Evolutionary conservation across 352 stramenopile species (phyloP).

Genomic region (Phytopythium mirpurense): DNA sequence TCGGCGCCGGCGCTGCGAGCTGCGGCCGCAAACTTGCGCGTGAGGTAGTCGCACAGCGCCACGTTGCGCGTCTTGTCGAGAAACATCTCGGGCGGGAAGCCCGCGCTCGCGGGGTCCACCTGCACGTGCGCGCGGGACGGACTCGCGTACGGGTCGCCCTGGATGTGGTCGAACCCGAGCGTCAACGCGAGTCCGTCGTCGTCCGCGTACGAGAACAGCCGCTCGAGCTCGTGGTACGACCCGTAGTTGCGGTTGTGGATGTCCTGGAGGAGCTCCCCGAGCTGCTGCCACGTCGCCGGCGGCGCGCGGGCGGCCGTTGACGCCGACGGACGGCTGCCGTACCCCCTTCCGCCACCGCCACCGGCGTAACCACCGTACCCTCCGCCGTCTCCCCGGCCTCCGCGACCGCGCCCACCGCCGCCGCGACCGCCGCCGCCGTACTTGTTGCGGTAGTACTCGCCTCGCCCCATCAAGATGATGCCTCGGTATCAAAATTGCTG

Average conservation of each 20-base stretch:
- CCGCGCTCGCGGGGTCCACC: constrained; percentile 58
- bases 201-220: constrained; percentile 32
- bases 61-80: constrained; percentile 74
- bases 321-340: constrained; percentile 11
- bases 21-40: constrained; percentile 72
- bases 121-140: constrained; percentile 92
- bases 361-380: constrained; percentile 15
- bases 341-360: constrained; percentile 9
- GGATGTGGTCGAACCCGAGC: constrained; percentile 91
- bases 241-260: constrained; percentile 83
- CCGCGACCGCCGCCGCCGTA: constrained; percentile 57
- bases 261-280: constrained; percentile 39
- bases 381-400: constrained; percentile 16
- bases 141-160: constrained; percentile 94
- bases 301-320: constrained; percentile 6
- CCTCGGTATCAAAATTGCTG: too few species aligned
- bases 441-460: constrained; percentile 90
- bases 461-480: constrained; percentile 79
- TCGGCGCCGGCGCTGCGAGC: constrained; percentile 49
- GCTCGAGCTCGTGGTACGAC: constrained; percentile 75
- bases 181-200: constrained; percentile 44
- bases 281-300: constrained; percentile 37
- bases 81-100: constrained; percentile 81
- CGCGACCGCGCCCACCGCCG: constrained; percentile 16
- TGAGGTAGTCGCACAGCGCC: constrained; percentile 89